These are phyloP conservation scores for Exophiala mesophila DNA, from an alignment of 2,329 filamentous ascomycete species.

Conservation along the genomic window DNA sequence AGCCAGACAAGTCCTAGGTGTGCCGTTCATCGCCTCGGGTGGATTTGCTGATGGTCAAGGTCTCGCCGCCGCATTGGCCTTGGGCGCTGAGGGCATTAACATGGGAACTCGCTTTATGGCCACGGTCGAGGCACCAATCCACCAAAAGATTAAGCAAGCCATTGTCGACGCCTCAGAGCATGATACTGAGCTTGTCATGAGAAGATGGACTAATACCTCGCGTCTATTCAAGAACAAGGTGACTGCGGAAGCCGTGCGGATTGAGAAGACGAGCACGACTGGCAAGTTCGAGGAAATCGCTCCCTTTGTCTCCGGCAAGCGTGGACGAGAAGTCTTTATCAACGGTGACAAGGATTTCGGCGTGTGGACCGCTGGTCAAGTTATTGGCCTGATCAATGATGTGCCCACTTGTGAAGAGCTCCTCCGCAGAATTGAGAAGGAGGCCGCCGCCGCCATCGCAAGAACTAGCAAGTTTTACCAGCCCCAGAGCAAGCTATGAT, in stretches of 20 bases:
- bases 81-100: slow-evolving; percentile 92
- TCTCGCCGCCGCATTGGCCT: slow-evolving; percentile 79
- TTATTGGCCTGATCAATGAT: slow-evolving; percentile 83
- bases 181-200: slow-evolving; percentile 81
- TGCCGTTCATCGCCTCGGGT: slow-evolving; percentile 93
- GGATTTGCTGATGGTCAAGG: slow-evolving; percentile 94
- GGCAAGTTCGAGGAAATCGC: slow-evolving; percentile 89
- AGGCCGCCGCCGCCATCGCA: slow-evolving; percentile 63
- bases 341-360: slow-evolving; percentile 89
- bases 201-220: slow-evolving; percentile 89
- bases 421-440: slow-evolving; percentile 68
- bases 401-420: slow-evolving; percentile 55
- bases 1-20: slow-evolving; percentile 74
- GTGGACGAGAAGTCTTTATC: slow-evolving; percentile 84
- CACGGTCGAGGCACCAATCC: slow-evolving; percentile 87
- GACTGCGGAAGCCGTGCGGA: slow-evolving; percentile 68
- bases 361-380: slow-evolving; percentile 95
- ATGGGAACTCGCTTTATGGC: slow-evolving; percentile 99
- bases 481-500: slow-evolving; percentile 20
- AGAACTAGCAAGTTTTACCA: slow-evolving; percentile 40
- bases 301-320: slow-evolving; percentile 80
- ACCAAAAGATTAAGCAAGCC: slow-evolving; percentile 85
- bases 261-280: slow-evolving; percentile 75
- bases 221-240: slow-evolving; percentile 89
- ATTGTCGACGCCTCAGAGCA: slow-evolving; percentile 87